Conservation (phyloP, 208 protist genomes). For the Leishmania arabica region DNA sequence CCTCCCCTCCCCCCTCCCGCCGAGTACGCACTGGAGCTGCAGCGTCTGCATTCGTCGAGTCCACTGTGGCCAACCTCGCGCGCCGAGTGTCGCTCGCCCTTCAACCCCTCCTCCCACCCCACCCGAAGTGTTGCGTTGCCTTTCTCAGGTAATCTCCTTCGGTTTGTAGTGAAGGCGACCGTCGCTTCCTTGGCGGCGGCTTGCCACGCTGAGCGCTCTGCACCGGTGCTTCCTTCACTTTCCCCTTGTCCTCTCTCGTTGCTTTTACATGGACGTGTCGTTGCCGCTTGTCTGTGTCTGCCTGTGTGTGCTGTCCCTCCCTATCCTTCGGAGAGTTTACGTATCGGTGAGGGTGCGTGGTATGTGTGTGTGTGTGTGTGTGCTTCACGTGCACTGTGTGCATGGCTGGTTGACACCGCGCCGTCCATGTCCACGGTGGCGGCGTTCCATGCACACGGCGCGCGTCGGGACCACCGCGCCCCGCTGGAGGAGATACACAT, state of each 20-base stretch:
- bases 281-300: background rate
- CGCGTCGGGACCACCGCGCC: background rate
- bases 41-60: background rate
- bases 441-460: background rate
- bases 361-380: background rate
- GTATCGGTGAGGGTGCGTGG: background rate
- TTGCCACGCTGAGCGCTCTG: background rate
- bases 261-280: background rate
- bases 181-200: background rate
- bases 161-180: background rate
- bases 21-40: background rate
- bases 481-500: background rate
- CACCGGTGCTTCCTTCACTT: background rate
- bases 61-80: no score
- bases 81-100: background rate
- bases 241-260: background rate
- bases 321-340: background rate
- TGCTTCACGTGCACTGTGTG: background rate
- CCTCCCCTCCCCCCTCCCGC: no score
- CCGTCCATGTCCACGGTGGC: background rate
- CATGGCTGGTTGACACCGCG: background rate
- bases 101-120: background rate
- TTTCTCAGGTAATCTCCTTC: background rate
- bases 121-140: background rate
- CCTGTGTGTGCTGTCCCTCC: background rate